Evolutionary conservation across 2,329 filamentous ascomycete genomes (phyloP), one percentile per base, ranked within the genome.

Genomic region (Epicoccum nigrum): DNA sequence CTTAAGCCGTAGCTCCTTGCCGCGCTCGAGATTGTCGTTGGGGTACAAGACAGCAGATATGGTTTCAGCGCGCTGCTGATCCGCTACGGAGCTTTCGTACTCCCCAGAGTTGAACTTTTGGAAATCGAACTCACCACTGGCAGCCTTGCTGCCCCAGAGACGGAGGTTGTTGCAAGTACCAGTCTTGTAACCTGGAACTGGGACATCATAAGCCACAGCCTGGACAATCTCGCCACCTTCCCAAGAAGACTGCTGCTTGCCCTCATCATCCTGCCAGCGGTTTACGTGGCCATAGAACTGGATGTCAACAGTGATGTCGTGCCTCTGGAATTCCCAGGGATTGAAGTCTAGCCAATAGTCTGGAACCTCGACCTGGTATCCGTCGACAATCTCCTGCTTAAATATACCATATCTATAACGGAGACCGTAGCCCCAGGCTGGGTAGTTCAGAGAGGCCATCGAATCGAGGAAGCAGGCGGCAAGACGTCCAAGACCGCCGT

Each of bases 281-380:
- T 82, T 83, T 48, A 96, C 92, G 57, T 86, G 78, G 25, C 94
- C 94, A 65, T 93, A 97, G 79, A 99, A 99, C 81, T 97, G 92
- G 54, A 99, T 91, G 75, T 97, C 90, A 19, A 99, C 92, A 2
- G 89, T 92, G 55, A 99, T 89, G 71, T 99, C 94, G 73, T 97
- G 91, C 61, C 94, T 84, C 33, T 92, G 92, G 68, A 97, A 99
- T 73, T 99, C 94, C 94, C 94, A 99, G 0, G 94, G 94, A 76
- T 99, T 99, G 76, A 97, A 97, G 73, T 97, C 94, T 45, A 99
- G 85, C 94, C 94, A 99, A 77, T 99, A 97, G 74, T 99, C 94
- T 16, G 94, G 94, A 52, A 97, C 89, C 71, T 99, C 94, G 59
- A 99, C 92, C 76, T 99, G 94, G 73, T 97, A 99, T 51, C 94